These are phyloP conservation scores for Lentinula lateritia DNA, from an alignment of 768 basidiomycete species.

Conservation along the genomic window DNA sequence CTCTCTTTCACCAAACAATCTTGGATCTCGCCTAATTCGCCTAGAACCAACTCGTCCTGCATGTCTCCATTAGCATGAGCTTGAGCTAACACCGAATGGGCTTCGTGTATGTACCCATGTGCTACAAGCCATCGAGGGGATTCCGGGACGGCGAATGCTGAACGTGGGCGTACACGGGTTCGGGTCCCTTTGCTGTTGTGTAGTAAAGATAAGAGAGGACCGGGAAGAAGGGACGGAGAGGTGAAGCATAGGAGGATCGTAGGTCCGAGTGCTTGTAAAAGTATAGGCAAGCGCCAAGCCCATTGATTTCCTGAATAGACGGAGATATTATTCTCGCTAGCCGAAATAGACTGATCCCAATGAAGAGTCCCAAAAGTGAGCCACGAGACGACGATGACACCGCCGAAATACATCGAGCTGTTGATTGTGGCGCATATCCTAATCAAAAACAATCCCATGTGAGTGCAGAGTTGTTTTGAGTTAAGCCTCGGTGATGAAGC, in stretches of 20 bases:
- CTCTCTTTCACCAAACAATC: background rate
- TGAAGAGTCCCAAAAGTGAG: background rate
- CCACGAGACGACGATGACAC: slow-evolving; percentile 3
- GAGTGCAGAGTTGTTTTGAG: background rate
- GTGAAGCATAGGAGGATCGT: slow-evolving; percentile 1
- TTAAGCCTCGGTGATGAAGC: background rate
- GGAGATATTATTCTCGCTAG: background rate
- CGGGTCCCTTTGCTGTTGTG: background rate
- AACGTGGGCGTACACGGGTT: background rate
- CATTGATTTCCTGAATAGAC: slow-evolving; percentile 1
- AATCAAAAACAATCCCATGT: background rate
- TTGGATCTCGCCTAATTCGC: background rate
- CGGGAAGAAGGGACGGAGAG: background rate
- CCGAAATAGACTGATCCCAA: background rate
- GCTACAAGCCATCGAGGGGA: slow-evolving; percentile 1
- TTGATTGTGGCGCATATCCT: slow-evolving; percentile 5
- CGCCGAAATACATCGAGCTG: slow-evolving; percentile 5
- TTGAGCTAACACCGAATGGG: background rate
- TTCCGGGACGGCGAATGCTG: background rate
- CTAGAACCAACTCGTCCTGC: background rate
- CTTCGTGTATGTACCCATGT: background rate
- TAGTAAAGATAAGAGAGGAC: background rate
- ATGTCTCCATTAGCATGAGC: background rate
- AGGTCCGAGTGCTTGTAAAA: slow-evolving; percentile 1
- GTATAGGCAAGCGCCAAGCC: slow-evolving; percentile 2